Conservation (phyloP, 352 stramenopile genomes). For the Phytophthora nicotianae region DNA sequence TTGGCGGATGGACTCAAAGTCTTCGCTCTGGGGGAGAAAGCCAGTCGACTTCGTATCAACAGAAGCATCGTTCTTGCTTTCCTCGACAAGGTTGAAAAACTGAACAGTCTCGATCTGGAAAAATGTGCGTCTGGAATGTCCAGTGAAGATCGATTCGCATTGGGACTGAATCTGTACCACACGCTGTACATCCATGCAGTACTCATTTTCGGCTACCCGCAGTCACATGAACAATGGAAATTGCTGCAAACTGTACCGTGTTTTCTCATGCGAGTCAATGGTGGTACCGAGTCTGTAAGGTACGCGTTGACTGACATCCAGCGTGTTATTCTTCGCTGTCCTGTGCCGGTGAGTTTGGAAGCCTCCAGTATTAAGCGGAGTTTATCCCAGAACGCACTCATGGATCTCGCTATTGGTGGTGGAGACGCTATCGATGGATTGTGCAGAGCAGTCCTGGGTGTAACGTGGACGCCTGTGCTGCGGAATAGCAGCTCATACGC, state of each 20-base stretch:
- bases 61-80: conserved; percentile 43
- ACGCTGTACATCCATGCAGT: conserved; percentile 84
- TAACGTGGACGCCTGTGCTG: conserved; percentile 30
- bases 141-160: conserved; percentile 50
- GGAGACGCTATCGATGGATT: conserved; percentile 34
- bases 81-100: conserved; percentile 52
- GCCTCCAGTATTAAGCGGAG: conserved; percentile 27
- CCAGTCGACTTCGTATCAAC: conserved; percentile 20
- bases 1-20: conserved; percentile 39
- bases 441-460: conserved; percentile 23
- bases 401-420: conserved; percentile 38
- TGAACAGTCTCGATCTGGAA: conserved; percentile 49
- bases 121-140: conserved; percentile 18
- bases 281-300: conserved; percentile 27
- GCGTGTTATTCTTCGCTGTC: conserved; percentile 73
- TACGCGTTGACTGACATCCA: conserved; percentile 88
- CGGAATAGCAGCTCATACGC: conserved; percentile 51
- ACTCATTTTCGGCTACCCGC: conserved; percentile 46
- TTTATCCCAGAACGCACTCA: conserved; percentile 30
- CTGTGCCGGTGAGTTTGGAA: conserved; percentile 41
- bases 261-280: conserved; percentile 39
- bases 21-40: conserved; percentile 31
- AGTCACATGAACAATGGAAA: conserved; percentile 79
- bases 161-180: conserved; percentile 93
- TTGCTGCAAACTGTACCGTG: conserved; percentile 60